phyloP scores from a whole-genome alignment of 768 basidiomycete species.

The Pilatotrama ljubarskyi region DNA sequence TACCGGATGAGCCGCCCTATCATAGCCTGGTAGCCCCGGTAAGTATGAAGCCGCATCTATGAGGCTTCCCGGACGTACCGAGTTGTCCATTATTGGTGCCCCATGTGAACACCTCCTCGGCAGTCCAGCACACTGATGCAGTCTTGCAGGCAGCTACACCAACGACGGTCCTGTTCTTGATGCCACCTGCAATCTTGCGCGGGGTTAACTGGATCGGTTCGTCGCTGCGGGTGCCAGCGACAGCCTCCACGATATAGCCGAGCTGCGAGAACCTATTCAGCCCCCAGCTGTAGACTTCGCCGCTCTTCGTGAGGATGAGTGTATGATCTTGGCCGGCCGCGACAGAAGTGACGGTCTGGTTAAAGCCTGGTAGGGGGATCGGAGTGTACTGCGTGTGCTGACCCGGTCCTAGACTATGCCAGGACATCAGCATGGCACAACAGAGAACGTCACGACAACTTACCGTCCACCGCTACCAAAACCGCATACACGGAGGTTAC shows the following conservation, averaged over 20 bases:
- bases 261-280: constrained; percentile 87
- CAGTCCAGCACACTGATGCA: constrained; percentile 89
- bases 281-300: constrained; percentile 91
- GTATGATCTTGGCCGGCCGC: constrained; percentile 96
- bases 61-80: constrained; percentile 43
- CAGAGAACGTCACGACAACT: constrained; percentile 24
- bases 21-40: constrained; percentile 58
- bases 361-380: constrained; percentile 46
- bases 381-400: constrained; percentile 81
- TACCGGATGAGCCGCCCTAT: constrained; percentile 68
- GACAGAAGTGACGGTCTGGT: constrained; percentile 59
- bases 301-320: constrained; percentile 73
- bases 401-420: constrained; percentile 63
- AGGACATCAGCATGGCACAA: background rate
- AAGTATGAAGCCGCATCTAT: background rate
- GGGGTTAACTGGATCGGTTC: constrained; percentile 79
- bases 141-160: constrained; percentile 88
- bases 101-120: constrained; percentile 76
- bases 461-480: constrained; percentile 87
- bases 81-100: constrained; percentile 93
- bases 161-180: constrained; percentile 75
- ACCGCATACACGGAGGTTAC: constrained; percentile 84
- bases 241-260: constrained; percentile 76
- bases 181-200: constrained; percentile 66
- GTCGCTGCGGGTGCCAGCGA: constrained; percentile 44